Evolutionary conservation across 257 asterid species (phyloP).

Genomic region (Verbena officinalis): DNA sequence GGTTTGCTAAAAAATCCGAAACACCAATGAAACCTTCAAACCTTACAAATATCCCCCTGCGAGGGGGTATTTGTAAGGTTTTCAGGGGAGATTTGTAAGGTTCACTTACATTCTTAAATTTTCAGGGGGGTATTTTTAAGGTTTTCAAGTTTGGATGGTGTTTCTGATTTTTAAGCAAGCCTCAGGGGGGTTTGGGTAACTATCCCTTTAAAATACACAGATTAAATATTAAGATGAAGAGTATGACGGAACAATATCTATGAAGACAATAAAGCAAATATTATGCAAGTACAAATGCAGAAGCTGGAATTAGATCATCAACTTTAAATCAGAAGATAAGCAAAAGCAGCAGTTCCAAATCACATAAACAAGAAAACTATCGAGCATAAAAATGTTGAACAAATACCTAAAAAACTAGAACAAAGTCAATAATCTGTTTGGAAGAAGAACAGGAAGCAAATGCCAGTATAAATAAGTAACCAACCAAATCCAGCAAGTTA

Average conservation of each 20-base stretch:
- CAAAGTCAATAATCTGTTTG: background rate
- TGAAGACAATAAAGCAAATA: constrained; percentile 12
- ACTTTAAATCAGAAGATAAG: constrained; percentile 5
- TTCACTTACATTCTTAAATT: too few species aligned
- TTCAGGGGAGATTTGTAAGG: too few species aligned
- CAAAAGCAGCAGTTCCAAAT: constrained; percentile 12
- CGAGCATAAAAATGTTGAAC: constrained; percentile 11
- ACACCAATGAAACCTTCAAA: too few species aligned
- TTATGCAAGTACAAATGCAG: constrained; percentile 9
- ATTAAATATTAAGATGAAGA: constrained; percentile 12
- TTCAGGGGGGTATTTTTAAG: too few species aligned
- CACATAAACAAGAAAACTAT: constrained; percentile 15
- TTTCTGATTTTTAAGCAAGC: too few species aligned
- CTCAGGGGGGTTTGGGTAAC: too few species aligned
- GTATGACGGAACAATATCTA: background rate
- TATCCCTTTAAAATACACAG: constrained; percentile 6
- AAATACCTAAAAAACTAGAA: background rate
- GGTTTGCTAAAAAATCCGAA: too few species aligned
- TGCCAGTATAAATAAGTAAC: background rate
- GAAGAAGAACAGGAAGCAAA: constrained; percentile 16
- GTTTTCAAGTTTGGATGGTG: too few species aligned
- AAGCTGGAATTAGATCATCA: constrained; percentile 29
- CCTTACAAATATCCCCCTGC: too few species aligned
- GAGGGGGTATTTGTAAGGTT: too few species aligned
- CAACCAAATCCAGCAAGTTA: constrained; percentile 12